A percentile compares a stretch with the other conserved stretches of the same genome.
phyloP scores from a whole-genome alignment of 2,329 filamentous ascomycete species.

The Biscogniauxia marginata region DNA sequence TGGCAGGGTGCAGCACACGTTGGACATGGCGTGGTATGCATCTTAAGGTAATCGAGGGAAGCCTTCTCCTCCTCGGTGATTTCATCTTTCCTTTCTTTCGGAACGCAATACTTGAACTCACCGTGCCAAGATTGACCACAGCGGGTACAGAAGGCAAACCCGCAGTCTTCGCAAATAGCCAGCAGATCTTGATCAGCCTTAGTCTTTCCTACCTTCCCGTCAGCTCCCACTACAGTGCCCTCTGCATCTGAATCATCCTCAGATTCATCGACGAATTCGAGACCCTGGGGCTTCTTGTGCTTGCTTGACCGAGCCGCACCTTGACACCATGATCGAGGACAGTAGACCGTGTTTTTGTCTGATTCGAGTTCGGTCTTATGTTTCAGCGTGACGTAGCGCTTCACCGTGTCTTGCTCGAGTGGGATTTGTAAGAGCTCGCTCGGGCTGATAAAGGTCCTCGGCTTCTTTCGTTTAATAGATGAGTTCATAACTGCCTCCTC shows the following conservation, averaged over 20 bases:
- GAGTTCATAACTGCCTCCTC: conserved; percentile 32
- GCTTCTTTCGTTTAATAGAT: conserved; percentile 52
- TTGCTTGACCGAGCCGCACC: conserved; percentile 77
- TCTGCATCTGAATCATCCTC: conserved; percentile 50
- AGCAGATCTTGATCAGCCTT: conserved; percentile 56
- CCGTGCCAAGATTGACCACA: conserved; percentile 86
- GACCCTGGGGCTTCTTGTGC: conserved; percentile 67
- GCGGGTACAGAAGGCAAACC: conserved; percentile 79
- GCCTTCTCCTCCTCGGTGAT: conserved; percentile 83
- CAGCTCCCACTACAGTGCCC: conserved; percentile 42
- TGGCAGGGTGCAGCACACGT: conserved; percentile 82
- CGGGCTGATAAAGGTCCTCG: conserved; percentile 70
- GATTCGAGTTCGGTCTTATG: conserved; percentile 91
- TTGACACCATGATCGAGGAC: conserved; percentile 88
- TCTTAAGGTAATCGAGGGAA: conserved; percentile 76
- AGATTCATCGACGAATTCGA: conserved; percentile 58
- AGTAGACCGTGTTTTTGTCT: conserved; percentile 90
- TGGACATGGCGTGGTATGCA: conserved; percentile 84
- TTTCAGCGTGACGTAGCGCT: conserved; percentile 85
- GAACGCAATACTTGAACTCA: conserved; percentile 69
- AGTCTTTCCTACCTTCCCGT: conserved; percentile 22
- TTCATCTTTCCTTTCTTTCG: conserved; percentile 64
- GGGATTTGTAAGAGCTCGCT: conserved; percentile 81
- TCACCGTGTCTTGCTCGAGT: conserved; percentile 67
- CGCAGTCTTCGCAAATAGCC: conserved; percentile 83